Conservation (phyloP, 2,329 filamentous ascomycete species). For the Orbilia brochopaga region DNA sequence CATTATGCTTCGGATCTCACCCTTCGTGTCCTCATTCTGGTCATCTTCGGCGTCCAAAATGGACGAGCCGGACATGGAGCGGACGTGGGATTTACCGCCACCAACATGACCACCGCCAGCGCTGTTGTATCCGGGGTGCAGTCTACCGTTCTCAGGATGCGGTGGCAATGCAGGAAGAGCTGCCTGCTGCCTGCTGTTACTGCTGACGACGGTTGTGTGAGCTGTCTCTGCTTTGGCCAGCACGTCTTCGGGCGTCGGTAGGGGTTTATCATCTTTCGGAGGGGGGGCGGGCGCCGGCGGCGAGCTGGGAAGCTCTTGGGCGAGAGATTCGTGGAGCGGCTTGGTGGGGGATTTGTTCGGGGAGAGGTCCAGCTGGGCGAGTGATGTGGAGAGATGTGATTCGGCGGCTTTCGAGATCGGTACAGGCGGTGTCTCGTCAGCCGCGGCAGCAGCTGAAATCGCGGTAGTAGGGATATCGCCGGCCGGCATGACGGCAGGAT, state of each 20-base stretch:
- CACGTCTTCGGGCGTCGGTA: slow-evolving; percentile 52
- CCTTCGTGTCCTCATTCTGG: slow-evolving; percentile 72
- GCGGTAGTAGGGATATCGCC: slow-evolving; percentile 32
- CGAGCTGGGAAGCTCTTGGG: slow-evolving; percentile 38
- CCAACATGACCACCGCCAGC: slow-evolving; percentile 36
- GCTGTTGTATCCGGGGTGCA: slow-evolving; percentile 51
- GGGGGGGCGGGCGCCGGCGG: slow-evolving; percentile 54
- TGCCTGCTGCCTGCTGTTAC: slow-evolving; percentile 7
- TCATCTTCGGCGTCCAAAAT: slow-evolving; percentile 66
- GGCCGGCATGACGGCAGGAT: slow-evolving; percentile 37
- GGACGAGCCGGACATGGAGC: slow-evolving; percentile 52
- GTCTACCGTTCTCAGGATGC: slow-evolving; percentile 40
- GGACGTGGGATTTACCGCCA: slow-evolving; percentile 49
- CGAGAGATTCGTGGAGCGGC: slow-evolving; percentile 25
- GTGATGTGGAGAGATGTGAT: slow-evolving; percentile 47
- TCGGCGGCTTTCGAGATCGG: slow-evolving; percentile 17
- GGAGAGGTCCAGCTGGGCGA: slow-evolving; percentile 38
- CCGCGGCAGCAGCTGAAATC: background rate
- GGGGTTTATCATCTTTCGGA: slow-evolving; percentile 46
- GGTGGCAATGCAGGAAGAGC: slow-evolving; percentile 41
- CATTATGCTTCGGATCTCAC: slow-evolving; percentile 97
- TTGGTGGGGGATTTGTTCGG: slow-evolving; percentile 30
- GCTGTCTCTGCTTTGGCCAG: slow-evolving; percentile 52
- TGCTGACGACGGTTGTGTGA: slow-evolving; percentile 5
- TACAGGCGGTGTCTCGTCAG: slow-evolving; percentile 15